phyloP scores from a whole-genome alignment of 495 filamentous ascomycete species.

The Thermothielavioides terrestris region DNA sequence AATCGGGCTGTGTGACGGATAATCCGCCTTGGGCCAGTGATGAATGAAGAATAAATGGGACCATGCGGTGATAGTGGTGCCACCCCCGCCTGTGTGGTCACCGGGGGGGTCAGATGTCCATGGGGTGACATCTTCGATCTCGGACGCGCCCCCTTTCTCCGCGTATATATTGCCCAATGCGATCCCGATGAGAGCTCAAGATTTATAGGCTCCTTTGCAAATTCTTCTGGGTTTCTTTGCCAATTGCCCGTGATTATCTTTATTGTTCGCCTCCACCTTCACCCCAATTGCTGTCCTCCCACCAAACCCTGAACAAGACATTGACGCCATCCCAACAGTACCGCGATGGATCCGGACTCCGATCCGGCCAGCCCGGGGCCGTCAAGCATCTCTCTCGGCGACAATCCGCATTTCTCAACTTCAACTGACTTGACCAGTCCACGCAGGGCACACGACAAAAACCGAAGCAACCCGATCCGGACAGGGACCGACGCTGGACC shows the following conservation, averaged over 20 bases:
- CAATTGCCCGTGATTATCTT: neutral
- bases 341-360: neutral
- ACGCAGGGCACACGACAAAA: conserved; percentile 2
- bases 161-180: conserved; percentile 1
- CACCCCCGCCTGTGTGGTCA: neutral
- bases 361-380: neutral
- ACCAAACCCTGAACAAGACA: neutral
- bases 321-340: neutral
- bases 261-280: neutral
- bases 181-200: no score
- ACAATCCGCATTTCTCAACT: neutral
- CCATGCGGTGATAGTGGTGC: neutral
- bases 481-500: conserved; percentile 8
- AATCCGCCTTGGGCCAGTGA: neutral
- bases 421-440: conserved; percentile 3
- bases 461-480: conserved; percentile 1
- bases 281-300: neutral
- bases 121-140: no score
- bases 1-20: no score
- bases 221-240: no score
- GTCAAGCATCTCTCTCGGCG: neutral
- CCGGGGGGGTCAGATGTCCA: no score
- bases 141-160: no score
- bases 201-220: no score
- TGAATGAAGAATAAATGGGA: neutral